Evolutionary conservation across 306 rosid species (phyloP), one percentile per base, ranked within the genome.

Genomic region (Vigna radiata): DNA sequence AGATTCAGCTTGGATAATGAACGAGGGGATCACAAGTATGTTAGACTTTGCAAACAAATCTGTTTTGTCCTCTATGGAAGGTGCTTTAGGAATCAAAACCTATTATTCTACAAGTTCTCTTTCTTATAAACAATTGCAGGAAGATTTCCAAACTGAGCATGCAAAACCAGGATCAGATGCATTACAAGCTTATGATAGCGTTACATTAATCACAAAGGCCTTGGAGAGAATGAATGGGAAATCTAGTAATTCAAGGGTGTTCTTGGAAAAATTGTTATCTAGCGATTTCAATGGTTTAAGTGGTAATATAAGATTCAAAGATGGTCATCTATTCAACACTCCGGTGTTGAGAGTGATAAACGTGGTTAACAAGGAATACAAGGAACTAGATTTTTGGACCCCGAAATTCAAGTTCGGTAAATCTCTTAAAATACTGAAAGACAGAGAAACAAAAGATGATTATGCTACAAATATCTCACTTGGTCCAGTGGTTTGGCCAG

Each of bases 121-220:
- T 70, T 70, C 87, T 46, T 82, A 84, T 59, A 16, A 11, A 36
- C 71, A 72, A 21, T 91, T 91, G 70, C 55, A 54, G 29, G 25
- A 67, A 62, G 70, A 17, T 1, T 86, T 90, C 62, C 72, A 54
- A 62, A 9, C 47, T 23, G 76, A 65, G 44, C 12, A 74, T 77
- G 52, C 80, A 7, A 76, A 75, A 33, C 88, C 86, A 11, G 85
- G 83, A 78, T 68, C 78, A 54, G 43, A 85, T 77, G 89, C 88
- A 7, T 59, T 89, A 33, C 75, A 64, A 80, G 97, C 94, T 52
- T 89, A 88, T 48, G 94, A 89, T 83, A 83, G 85, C 76, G 64
- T 89, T 52, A 12, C 52, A 10, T 73, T 33, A 44, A 72, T 89
- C 29, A 8, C 85, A 66, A 81, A 85, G 49, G 91, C 90, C 49